These are phyloP conservation scores for Apiotrichum porosum DNA, from an alignment of 1,284 basidiomycete species.

Conservation along the genomic window DNA sequence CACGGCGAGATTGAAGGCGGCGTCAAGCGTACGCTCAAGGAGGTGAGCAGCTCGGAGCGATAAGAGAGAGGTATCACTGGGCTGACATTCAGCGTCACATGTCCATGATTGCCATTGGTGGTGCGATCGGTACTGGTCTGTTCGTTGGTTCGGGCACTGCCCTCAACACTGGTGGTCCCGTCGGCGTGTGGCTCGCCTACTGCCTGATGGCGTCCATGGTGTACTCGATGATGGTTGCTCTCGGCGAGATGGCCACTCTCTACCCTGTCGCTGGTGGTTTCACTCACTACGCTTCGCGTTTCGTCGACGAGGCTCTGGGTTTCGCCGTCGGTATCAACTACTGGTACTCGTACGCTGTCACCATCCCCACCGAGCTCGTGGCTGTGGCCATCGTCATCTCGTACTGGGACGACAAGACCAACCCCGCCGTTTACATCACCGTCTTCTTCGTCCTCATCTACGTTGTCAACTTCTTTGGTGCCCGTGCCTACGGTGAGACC, in stretches of 20 bases:
- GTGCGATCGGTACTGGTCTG: constrained; percentile 47
- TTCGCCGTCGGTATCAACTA: constrained; percentile 45
- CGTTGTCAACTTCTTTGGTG: constrained; percentile 48
- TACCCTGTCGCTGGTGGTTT: constrained; percentile 45
- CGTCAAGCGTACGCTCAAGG: constrained; percentile 42
- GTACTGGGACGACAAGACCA: constrained; percentile 32
- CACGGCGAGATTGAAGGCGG: constrained; percentile 22
- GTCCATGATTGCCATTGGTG: constrained; percentile 54
- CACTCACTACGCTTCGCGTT: constrained; percentile 49
- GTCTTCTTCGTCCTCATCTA: constrained; percentile 46
- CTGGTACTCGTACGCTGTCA: constrained; percentile 41
- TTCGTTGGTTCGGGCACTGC: constrained; percentile 53
- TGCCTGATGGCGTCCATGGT: constrained; percentile 45
- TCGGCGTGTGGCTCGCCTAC: constrained; percentile 47
- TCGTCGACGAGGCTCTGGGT: constrained; percentile 53
- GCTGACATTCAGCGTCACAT: too few relatives aligned
- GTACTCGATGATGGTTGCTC: constrained; percentile 46
- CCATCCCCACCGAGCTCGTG: constrained; percentile 30
- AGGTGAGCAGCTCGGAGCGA: too few relatives aligned
- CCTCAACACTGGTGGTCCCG: constrained; percentile 52
- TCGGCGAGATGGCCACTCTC: constrained; percentile 51
- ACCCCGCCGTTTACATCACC: constrained; percentile 49
- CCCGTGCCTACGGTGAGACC: constrained; percentile 32
- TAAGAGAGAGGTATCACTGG: too few relatives aligned
- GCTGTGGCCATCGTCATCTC: constrained; percentile 26